Evolutionary conservation across 2,329 filamentous ascomycete genomes (phyloP).

Genomic region (Tricladium varicosporioides): DNA sequence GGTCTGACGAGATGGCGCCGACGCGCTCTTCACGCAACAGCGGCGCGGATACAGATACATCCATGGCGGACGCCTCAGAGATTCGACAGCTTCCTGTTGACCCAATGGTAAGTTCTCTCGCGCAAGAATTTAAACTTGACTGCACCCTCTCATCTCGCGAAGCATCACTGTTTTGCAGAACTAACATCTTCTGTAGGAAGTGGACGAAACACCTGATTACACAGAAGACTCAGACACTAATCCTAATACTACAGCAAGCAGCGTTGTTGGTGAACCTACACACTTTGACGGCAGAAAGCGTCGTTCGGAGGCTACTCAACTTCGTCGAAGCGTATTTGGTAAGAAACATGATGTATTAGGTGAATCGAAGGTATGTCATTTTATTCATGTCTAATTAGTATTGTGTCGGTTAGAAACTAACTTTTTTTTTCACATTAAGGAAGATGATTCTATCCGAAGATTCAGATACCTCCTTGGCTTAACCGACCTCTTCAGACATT

Average conservation of each 20-base stretch:
- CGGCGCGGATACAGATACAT: constrained; percentile 49
- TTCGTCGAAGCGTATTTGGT: constrained; percentile 88
- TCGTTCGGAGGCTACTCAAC: constrained; percentile 81
- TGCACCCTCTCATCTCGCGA: background rate
- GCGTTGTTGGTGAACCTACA: constrained; percentile 72
- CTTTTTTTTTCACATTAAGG: constrained; percentile 47
- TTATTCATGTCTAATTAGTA: background rate
- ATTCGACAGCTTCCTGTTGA: constrained; percentile 32
- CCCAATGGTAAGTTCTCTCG: constrained; percentile 31
- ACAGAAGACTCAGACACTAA: constrained; percentile 67
- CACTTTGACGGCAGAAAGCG: constrained; percentile 75
- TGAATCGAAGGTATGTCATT: constrained; percentile 74
- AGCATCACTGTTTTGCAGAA: background rate
- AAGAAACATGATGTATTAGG: constrained; percentile 92
- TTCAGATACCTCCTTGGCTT: constrained; percentile 94
- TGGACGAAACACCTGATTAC: constrained; percentile 65
- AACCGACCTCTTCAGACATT: constrained; percentile 96
- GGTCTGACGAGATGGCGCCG: constrained; percentile 49
- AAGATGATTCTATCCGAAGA: constrained; percentile 90
- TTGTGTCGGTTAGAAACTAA: constrained; percentile 3
- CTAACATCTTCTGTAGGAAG: constrained; percentile 40
- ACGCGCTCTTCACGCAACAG: constrained; percentile 50
- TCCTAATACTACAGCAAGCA: constrained; percentile 74
- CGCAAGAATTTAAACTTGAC: background rate
- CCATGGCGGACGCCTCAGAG: constrained; percentile 58